Evolutionary conservation across 2,329 filamentous ascomycete species (phyloP), one percentile per base, ranked within the genome.

Genomic region (Fusarium newnesense): DNA sequence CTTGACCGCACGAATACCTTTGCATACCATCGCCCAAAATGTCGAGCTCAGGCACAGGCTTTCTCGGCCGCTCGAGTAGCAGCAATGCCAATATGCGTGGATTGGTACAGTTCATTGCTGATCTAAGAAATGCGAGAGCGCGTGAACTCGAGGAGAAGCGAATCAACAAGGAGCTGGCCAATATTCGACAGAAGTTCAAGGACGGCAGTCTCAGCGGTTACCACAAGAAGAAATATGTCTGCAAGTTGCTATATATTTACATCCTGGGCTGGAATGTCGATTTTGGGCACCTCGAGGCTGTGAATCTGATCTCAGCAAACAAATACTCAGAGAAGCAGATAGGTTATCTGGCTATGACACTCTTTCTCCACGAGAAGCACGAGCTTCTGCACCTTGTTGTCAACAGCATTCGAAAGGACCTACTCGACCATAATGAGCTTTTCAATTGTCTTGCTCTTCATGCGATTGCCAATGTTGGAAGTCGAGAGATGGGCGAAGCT

Each of bases 261-360:
- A 99, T 99, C 69, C 90, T 99, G 74, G 96, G 96, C 54, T 99
- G 96, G 93, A 96, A 99, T 82, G 96, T 99, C 84, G 97, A 98
- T 83, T 99, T 99, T 83, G 96, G 96, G 63, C 96, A 99, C 81
- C 91, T 99, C 76, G 96, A 99, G 85, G 97, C 97, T 39, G 96
- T 99, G 80, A 98, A 98, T 80, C 90, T 99, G 79, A 97, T 99
- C 77, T 98, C 96, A 34, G 95, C 96, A 63, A 95, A 89, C 80
- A 99, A 98, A 81, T 99, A 98, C 84, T 98, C 96, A 28, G 96
- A 99, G 83, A 99, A 99, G 85, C 96, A 99, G 86, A 99, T 99
- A 80, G 96, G 96, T 63, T 99, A 99, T 81, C 89, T 99, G 77
- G 96, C 96, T 60, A 97, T 99, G 83, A 99, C 96, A 4, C 88